phyloP scores from a whole-genome alignment of 2,329 filamentous ascomycete species.

The Colletotrichum sp. region DNA sequence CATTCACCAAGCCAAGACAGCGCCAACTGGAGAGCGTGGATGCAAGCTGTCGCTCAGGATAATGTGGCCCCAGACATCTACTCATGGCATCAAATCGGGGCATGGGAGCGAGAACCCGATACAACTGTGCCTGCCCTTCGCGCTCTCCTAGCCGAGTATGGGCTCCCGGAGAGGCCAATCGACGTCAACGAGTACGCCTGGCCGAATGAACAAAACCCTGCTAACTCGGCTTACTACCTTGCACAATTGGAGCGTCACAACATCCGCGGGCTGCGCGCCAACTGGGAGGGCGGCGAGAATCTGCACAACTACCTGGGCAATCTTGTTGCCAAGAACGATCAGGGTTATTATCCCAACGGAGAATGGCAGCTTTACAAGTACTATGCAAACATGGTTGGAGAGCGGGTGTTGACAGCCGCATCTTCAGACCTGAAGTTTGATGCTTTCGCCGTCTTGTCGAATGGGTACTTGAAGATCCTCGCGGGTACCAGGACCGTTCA shows the following conservation, averaged over 20 bases:
- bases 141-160: slow-evolving; percentile 28
- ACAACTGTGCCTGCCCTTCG: slow-evolving; percentile 20
- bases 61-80: background rate
- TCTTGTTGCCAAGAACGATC: slow-evolving; percentile 22
- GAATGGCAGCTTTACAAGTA: background rate
- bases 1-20: background rate
- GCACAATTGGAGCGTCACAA: slow-evolving; percentile 49
- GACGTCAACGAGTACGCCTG: slow-evolving; percentile 55
- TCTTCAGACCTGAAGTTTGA: background rate
- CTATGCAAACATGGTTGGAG: background rate
- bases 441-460: background rate
- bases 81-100: background rate
- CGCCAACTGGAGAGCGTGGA: background rate
- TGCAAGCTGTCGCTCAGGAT: background rate
- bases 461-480: background rate
- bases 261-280: slow-evolving; percentile 45
- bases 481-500: background rate
- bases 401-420: background rate
- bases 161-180: slow-evolving; percentile 36
- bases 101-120: background rate
- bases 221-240: slow-evolving; percentile 49
- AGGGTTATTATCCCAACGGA: background rate
- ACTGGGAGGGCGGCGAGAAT: slow-evolving; percentile 44
- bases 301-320: slow-evolving; percentile 50
- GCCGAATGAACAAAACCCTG: slow-evolving; percentile 43